phyloP scores from a whole-genome alignment of 352 stramenopile species.

The Phytopythium litorale region DNA sequence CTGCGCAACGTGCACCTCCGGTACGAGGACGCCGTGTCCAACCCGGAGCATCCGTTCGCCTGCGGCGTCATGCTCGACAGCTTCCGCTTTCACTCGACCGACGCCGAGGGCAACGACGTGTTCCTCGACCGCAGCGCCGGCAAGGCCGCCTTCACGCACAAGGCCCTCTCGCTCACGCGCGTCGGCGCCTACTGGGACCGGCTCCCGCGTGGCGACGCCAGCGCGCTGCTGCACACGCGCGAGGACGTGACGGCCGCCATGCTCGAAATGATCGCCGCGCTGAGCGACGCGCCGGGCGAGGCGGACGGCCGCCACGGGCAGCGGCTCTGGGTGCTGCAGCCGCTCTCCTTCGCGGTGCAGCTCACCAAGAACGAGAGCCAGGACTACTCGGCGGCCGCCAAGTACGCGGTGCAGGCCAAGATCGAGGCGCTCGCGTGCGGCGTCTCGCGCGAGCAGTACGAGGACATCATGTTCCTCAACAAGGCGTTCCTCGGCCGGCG shows the following conservation, averaged over 20 bases:
- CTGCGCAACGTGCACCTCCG: slow-evolving; percentile 66
- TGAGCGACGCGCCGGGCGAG: slow-evolving; percentile 14
- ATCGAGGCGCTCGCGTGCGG: slow-evolving; percentile 40
- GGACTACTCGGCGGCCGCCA: slow-evolving; percentile 59
- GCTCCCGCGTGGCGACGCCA: slow-evolving; percentile 17
- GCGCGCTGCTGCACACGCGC: slow-evolving; percentile 31
- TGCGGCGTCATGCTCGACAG: slow-evolving; percentile 64
- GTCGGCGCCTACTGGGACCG: slow-evolving; percentile 72
- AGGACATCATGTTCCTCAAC: slow-evolving; percentile 75
- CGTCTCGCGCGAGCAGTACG: slow-evolving; percentile 74
- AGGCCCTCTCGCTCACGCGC: slow-evolving; percentile 46
- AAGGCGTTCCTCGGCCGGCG: slow-evolving; percentile 55
- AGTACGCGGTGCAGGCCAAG: slow-evolving; percentile 60
- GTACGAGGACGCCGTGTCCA: slow-evolving; percentile 73
- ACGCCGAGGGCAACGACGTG: slow-evolving; percentile 52
- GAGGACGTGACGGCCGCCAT: slow-evolving; percentile 35
- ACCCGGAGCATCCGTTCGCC: slow-evolving; percentile 57
- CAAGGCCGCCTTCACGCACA: slow-evolving; percentile 50
- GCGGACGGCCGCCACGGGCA: slow-evolving; percentile 1
- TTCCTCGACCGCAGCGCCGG: slow-evolving; percentile 60
- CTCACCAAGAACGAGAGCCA: slow-evolving; percentile 80
- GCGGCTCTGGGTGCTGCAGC: slow-evolving; percentile 47
- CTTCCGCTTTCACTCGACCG: slow-evolving; percentile 72
- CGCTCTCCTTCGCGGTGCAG: slow-evolving; percentile 49
- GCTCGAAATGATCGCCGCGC: slow-evolving; percentile 42